Evolutionary conservation across 2,329 filamentous ascomycete genomes (phyloP).

Genomic region (Tolypocladium tundrense): DNA sequence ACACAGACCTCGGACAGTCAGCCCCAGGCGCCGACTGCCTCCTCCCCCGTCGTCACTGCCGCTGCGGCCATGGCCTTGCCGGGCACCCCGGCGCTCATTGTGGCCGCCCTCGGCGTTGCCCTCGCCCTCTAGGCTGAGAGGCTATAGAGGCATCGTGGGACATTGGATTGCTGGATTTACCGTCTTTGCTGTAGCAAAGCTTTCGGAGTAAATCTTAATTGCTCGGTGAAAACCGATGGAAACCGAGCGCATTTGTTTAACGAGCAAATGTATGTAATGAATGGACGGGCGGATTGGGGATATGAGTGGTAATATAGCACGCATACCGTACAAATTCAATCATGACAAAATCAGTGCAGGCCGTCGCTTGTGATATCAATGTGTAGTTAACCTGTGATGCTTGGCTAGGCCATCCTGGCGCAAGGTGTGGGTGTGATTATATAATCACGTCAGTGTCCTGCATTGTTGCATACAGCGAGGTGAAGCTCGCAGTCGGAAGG

Average conservation of each 20-base stretch:
- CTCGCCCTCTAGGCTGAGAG: constrained; percentile 8
- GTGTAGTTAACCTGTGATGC: background rate
- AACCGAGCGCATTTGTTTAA: background rate
- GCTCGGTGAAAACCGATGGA: background rate
- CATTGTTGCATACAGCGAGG: background rate
- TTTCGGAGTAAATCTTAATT: background rate
- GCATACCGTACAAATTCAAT: background rate
- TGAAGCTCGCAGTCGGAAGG: background rate
- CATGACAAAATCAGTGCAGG: background rate
- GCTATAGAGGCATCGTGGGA: too few relatives aligned
- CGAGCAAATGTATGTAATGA: background rate
- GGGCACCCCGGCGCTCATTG: constrained; percentile 4
- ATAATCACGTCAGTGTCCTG: background rate
- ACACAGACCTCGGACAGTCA: constrained; percentile 21
- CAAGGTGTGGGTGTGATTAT: background rate
- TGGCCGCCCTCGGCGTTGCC: constrained; percentile 8
- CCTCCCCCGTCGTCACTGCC: constrained; percentile 21
- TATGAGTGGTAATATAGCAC: background rate
- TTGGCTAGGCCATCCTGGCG: background rate
- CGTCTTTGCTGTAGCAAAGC: background rate
- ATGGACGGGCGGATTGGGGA: background rate
- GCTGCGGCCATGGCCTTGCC: constrained; percentile 6
- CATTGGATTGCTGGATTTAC: background rate
- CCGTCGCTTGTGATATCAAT: too few relatives aligned
- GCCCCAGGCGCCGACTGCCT: constrained; percentile 15